Evolutionary conservation across 768 basidiomycete species (phyloP), one percentile per base, ranked within the genome.

Genomic region (Infundibulicybe gibba): DNA sequence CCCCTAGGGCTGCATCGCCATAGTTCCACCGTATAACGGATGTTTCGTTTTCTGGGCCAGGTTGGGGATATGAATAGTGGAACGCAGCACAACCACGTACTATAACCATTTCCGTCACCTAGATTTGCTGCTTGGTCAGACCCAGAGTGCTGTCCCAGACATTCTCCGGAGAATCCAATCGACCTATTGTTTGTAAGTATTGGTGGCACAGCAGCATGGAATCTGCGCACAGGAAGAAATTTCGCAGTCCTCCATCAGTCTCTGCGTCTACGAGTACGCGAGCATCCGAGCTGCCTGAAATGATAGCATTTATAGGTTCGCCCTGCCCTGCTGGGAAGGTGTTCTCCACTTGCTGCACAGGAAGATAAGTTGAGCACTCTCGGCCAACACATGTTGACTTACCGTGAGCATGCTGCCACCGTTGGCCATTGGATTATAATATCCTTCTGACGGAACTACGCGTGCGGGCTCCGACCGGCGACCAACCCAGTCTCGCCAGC

Each of bases 11-110:
- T 1, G 83, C 78, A 55, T 95, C 82, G 6, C 81, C 82, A 61
- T 90, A 97, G 59, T 93, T 79, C 78, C 81, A 93, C 32, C 94
- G 77, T 19, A 94, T 81, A n/a, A 85, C 87, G 6, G 82, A 81
- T 0, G 87, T 86, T 61, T 97, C 84, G 61, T 92, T 90, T 49
- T 74, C 89, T 91, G 59, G 35, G 4, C 30, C 2, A 12, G 32
- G 25, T 8, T 30, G 35, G n/a, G 32, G 31, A 16, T 31, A 21
- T 40, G 34, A 25, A 8, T 40, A 31, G 19, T 35, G 30, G 54
- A 35, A 49, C 40, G 48, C 1, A 30, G 14, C 32, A 39, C 44
- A 31, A 16, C 9, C 3, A 74, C 85, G 53, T 52, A 90, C 90
- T 48, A 46, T 68, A 74, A 2, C 87, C 90, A 47, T 83, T 64